Base-by-base conservation (phyloP, 1,284 basidiomycete genomes). In the Cutaneotrichosporon cavernicola region DNA sequence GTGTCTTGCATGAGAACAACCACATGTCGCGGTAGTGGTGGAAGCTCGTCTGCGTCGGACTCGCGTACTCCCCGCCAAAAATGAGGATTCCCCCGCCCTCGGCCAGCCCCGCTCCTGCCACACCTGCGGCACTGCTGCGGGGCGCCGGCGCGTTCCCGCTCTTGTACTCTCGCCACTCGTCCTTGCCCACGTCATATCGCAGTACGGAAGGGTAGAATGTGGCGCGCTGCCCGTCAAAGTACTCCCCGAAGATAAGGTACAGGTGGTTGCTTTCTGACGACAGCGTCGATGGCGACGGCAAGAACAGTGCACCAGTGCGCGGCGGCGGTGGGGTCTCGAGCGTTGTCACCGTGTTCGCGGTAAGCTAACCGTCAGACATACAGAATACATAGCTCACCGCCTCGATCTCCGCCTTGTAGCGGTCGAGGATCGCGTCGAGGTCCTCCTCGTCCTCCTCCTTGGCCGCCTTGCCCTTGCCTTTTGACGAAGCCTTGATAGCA, bases 11-110 rank as follows among this genome's bases (percentile, higher is more conserved):
- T 40, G 61, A 67, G 63, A 72, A 70, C 40, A 70, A 62, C 67
- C 67, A 71, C 68, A 94, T 88, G 72, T 95, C 91, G 50, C 90
- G 86, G 74, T 94, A 97, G 74, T 96, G 92, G 70, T 95, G 91
- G 78, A 96, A 96, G 0, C 87, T 88, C 34, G 88, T 93, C 77
- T 96, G 92, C 66, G 91, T 86, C 5, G 91, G 80, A 0, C 90
- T 90, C 0, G 92, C 92, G 71, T 91, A 93, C 77, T 93, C 91
- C 13, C 91, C 91, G 88, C 91, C 91, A 70, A 91, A 93, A 0
- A 94, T 81, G 76, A 90, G 92, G 0, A 95, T 83, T 72, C 91
- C 92, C 0, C 91, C 91, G 1, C 92, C 91, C 21, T 86, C 87
- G 1, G 85, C 85, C 0, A 72, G 58, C 46, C 67, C 66, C 0